Percentiles rank a stretch among this genome's conserved stretches.
Conservation (phyloP, 306 rosid genomes). For the Potentilla sterilis region DNA sequence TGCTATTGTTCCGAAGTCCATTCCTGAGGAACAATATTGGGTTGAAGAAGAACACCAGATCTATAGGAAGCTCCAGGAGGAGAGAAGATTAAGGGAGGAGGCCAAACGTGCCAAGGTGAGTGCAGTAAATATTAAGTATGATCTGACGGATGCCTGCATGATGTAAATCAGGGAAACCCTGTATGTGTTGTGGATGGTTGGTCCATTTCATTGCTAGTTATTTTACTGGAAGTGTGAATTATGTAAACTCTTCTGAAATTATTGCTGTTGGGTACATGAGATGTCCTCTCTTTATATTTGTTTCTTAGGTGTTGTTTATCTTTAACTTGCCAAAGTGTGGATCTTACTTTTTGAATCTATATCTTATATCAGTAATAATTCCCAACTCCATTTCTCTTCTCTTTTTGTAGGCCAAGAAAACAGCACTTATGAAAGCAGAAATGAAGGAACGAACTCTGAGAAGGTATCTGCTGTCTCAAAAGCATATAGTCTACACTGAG, state of each 20-base stretch:
- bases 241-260: not conserved
- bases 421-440: conserved; percentile 69
- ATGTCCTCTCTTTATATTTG: conserved; percentile 9
- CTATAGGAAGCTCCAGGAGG: conserved; percentile 70
- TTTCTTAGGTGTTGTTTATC: not conserved
- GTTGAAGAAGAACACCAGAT: conserved; percentile 62
- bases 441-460: conserved; percentile 72
- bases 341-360: not conserved
- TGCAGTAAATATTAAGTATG: conserved; percentile 27
- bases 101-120: conserved; percentile 69
- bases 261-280: conserved; percentile 9
- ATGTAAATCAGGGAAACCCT: conserved; percentile 11
- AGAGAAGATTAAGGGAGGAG: conserved; percentile 78
- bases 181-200: conserved; percentile 16
- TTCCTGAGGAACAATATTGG: conserved; percentile 66
- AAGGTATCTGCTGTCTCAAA: conserved; percentile 87
- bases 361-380: not conserved
- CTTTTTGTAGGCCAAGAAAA: conserved; percentile 60
- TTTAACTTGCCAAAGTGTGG: not conserved
- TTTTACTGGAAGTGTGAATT: conserved; percentile 12
- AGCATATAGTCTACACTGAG: conserved; percentile 83
- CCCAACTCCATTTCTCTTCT: conserved; percentile 11
- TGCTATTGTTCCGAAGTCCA: conserved; percentile 55
- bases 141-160: conserved; percentile 12
- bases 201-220: conserved; percentile 9